Base-by-base conservation (phyloP, 176 grass and related monocot species). In the Rhynchospora tenuis region DNA sequence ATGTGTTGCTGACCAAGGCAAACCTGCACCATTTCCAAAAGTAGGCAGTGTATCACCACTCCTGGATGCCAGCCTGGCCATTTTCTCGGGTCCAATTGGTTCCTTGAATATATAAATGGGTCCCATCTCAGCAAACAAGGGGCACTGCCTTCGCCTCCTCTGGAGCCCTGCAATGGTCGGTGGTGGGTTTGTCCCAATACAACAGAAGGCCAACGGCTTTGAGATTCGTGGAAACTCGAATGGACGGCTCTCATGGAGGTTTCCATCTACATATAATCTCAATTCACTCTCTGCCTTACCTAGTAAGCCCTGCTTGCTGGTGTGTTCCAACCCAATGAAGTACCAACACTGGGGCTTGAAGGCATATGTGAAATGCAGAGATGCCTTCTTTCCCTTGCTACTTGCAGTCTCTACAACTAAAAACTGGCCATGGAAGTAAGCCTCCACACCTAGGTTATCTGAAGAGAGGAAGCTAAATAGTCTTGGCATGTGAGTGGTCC, bases 341-440 rank as follows among this genome's bases (percentile, higher is more conserved):
- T 98, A 98, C 95, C 95, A 98, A 62, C 86, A 86, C 6, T 90
- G 89, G 57, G 92, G 92, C 86, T 95, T 98, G 86, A 98, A 98
- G 5, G 95, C 90, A 62, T 93, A 85, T 54, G 95, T 98, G 84
- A 98, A 98, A 73, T 98, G 95, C 66, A 98, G 85, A 80, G 95
- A 98, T 81, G 95, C 84, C 83, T 95, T 98, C 89, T 87, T 98
- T 73, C 92, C 90, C 85, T 92, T 98, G n/a, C 87, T 91, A 4
- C 87, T 84, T 42, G 84, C 88, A 82, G 86, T 88, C 86, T 98
- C 95, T 72, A 98, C 87, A 15, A 98, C 95, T 78, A 98, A 86
- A 86, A 98, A 98, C 68, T 98, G 95, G 9, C 95, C 95, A 91
- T 95, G 95, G 86, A 98, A 95, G 82, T 98, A 98, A 62, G 95